Percentiles rank a stretch among this genome's conserved stretches.
These are phyloP conservation scores for Aspergillus funiculosus DNA, from an alignment of 495 filamentous ascomycete species.

Conservation along the genomic window DNA sequence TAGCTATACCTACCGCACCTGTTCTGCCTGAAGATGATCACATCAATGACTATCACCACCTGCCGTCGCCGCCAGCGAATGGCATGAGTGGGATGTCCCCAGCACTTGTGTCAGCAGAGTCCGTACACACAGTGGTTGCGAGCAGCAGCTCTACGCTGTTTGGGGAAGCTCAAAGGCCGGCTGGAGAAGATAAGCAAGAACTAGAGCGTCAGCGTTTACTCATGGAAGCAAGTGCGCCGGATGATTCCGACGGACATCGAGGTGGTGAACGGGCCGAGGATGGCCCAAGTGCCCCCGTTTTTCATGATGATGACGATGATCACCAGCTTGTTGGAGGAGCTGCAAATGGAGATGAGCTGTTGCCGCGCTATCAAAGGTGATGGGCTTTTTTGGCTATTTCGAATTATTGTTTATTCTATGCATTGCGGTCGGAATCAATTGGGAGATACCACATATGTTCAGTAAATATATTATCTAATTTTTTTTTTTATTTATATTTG, in stretches of 20 bases:
- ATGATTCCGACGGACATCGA: conserved; percentile 33
- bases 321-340: conserved; percentile 38
- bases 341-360: conserved; percentile 41
- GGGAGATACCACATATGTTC: conserved; percentile 24
- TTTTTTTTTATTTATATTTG: too few species aligned
- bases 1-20: conserved; percentile 30
- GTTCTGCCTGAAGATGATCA: conserved; percentile 38
- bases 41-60: conserved; percentile 34
- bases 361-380: conserved; percentile 46
- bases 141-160: conserved; percentile 14
- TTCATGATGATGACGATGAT: conserved; percentile 60
- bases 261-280: conserved; percentile 39
- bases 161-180: conserved; percentile 14
- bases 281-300: conserved; percentile 59
- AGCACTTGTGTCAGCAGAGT: conserved; percentile 38
- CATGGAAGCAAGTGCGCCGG: conserved; percentile 65
- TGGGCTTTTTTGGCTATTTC: conserved; percentile 7
- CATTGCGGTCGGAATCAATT: conserved; percentile 22
- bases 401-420: conserved; percentile 12
- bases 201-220: conserved; percentile 69
- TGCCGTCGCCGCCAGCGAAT: conserved; percentile 23
- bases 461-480: conserved; percentile 6
- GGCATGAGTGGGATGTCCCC: conserved; percentile 24
- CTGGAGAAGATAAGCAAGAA: conserved; percentile 77
- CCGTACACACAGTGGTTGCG: conserved; percentile 35